These are phyloP conservation scores for Colletotrichum aenigma DNA, from an alignment of 2,329 filamentous ascomycete genomes.

Conservation along the genomic window DNA sequence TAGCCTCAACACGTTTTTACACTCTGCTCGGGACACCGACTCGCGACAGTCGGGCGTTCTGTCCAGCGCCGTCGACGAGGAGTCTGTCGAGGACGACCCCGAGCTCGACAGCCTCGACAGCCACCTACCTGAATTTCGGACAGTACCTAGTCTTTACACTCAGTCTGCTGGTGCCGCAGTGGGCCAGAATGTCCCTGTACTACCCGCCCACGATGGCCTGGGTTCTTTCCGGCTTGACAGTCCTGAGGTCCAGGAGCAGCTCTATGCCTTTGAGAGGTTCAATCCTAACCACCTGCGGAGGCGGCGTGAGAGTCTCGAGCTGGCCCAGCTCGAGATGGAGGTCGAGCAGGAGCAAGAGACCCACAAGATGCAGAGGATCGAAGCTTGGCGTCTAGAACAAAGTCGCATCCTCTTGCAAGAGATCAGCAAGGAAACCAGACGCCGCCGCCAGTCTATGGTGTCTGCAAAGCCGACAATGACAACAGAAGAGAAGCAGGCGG, in stretches of 20 bases:
- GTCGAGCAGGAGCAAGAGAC: conserved; percentile 64
- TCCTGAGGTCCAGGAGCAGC: conserved; percentile 74
- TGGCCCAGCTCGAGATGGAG: conserved; percentile 55
- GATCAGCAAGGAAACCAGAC: conserved; percentile 82
- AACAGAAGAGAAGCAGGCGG: conserved; percentile 30
- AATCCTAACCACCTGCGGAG: conserved; percentile 72
- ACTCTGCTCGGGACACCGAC: conserved; percentile 58
- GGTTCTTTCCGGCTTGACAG: conserved; percentile 79
- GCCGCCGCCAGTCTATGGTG: conserved; percentile 67
- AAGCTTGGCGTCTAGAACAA: conserved; percentile 91
- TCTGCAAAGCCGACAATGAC: conserved; percentile 42
- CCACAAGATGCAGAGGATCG: conserved; percentile 83
- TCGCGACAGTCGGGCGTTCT: conserved; percentile 42
- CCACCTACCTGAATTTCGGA: conserved; percentile 86
- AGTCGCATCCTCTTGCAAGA: conserved; percentile 85
- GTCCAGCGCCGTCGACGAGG: conserved; percentile 39
- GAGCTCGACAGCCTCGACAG: conserved; percentile 95
- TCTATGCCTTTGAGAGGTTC: conserved; percentile 88
- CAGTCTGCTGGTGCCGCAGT: conserved; percentile 46
- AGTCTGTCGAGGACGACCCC: conserved; percentile 65
- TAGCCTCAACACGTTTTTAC: conserved; percentile 73
- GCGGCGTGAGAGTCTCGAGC: conserved; percentile 56
- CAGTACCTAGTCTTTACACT: conserved; percentile 52
- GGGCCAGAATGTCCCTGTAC: conserved; percentile 67
- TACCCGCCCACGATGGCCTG: conserved; percentile 92